Base-by-base conservation (phyloP, 2,329 filamentous ascomycete species). In the Xylariales sp. region DNA sequence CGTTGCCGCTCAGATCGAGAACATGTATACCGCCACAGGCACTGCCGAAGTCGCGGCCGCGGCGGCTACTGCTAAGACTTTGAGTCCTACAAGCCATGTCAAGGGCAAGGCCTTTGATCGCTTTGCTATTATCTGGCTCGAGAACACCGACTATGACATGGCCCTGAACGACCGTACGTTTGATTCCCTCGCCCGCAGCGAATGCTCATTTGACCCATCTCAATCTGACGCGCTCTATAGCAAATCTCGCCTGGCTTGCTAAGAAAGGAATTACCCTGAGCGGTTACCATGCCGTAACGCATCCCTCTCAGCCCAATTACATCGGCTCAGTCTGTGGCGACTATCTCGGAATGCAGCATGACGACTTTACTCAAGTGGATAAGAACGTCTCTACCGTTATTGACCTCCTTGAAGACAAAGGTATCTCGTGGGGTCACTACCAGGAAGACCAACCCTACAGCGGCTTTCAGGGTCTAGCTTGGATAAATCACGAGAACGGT, bases 281-380 rank as follows among this genome's bases (percentile, higher is more conserved):
- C 55, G 86, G 87, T 74, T 84, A 86, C 79, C 87, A 84, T 67
- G 90, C 84, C 23, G 81, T 91, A 46, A 93, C 91, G 1, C 91
- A 94, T 74, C 91, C 91, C 0, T 91, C 87, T 0, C 86, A 93
- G 82, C 91, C 91, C 23, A 94, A 94, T 82, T 94, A 94, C 78
- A 85, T 90, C 65, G 88, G 91, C 2, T 78, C 87, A 1, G 85
- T 90, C 53, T 87, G 86, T 39, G 92, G 91, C 62, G 91, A 93
- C 79, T 90, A 91, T 79, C 93, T 92, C 72, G 91, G 91, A 71
- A 89, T 93, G 79, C 75, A 90, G 76, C 87, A 91, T 73, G 91
- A 94, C 78, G 80, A 87, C 73, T 88, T 93, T 77, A 85, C 84
- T 67, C 81, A 83, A 54, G 76, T 89, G 43, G 85, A 85, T 41